Percentiles rank a stretch among this genome's conserved stretches.
These are phyloP conservation scores for Pestalotiopsis sp. DNA, from an alignment of 2,329 filamentous ascomycete genomes.

Conservation along the genomic window DNA sequence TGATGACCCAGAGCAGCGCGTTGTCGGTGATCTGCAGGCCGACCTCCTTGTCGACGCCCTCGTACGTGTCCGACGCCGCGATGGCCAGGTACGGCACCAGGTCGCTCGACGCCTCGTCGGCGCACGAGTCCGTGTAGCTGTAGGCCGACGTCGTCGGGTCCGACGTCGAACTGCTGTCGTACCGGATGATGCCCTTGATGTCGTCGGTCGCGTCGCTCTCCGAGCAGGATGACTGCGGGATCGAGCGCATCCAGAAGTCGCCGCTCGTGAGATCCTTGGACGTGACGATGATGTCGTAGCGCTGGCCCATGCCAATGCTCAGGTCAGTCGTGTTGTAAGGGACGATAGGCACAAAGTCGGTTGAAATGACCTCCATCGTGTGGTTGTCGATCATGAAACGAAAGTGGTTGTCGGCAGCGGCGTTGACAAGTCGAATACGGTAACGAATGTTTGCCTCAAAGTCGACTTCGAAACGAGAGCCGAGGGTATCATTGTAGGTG, in stretches of 20 bases:
- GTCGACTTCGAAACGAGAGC: slow-evolving; percentile 37
- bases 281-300: slow-evolving; percentile 16
- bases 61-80: slow-evolving; percentile 3
- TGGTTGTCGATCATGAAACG: slow-evolving; percentile 56
- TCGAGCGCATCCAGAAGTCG: slow-evolving; percentile 50
- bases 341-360: slow-evolving; percentile 56
- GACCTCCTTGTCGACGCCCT: slow-evolving; percentile 7
- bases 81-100: slow-evolving; percentile 14
- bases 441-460: slow-evolving; percentile 47
- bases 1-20: slow-evolving; percentile 43
- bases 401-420: slow-evolving; percentile 38
- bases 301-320: slow-evolving; percentile 43
- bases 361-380: slow-evolving; percentile 54
- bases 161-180: slow-evolving; percentile 25
- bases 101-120: slow-evolving; percentile 9
- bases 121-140: slow-evolving; percentile 12
- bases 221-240: slow-evolving; percentile 40
- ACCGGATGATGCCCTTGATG: slow-evolving; percentile 36
- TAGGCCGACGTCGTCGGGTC: slow-evolving; percentile 13
- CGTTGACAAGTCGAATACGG: slow-evolving; percentile 48
- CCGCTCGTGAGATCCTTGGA: slow-evolving; percentile 19
- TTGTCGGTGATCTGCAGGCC: slow-evolving; percentile 3
- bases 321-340: slow-evolving; percentile 51
- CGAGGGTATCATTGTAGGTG: slow-evolving; percentile 30
- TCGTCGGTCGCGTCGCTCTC: slow-evolving; percentile 19